Evolutionary conservation across 2,329 filamentous ascomycete genomes (phyloP).

Genomic region (Raffaelea deltoideospora): DNA sequence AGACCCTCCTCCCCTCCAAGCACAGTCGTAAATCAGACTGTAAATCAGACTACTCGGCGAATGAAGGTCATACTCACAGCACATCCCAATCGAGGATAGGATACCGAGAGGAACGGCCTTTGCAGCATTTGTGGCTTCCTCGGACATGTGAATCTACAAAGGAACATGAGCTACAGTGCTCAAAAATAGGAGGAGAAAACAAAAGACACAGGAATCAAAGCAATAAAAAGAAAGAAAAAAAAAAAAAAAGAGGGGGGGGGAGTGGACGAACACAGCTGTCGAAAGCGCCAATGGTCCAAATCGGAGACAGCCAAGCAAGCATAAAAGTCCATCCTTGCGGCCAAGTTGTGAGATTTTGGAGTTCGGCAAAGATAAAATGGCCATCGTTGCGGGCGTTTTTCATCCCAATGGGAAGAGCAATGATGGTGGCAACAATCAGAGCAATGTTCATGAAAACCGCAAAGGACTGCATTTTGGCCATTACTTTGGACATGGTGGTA

Average conservation of each 20-base stretch:
- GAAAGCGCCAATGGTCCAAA: slow-evolving; percentile 45
- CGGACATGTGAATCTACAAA: slow-evolving; percentile 24
- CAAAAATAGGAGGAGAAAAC: no score
- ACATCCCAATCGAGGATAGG: slow-evolving; percentile 38
- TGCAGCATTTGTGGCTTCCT: slow-evolving; percentile 45
- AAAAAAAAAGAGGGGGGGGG: not conserved
- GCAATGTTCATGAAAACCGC: slow-evolving; percentile 40
- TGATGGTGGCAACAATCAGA: slow-evolving; percentile 38
- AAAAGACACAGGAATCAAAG: no score
- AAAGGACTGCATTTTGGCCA: slow-evolving; percentile 42
- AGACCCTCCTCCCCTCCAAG: no score
- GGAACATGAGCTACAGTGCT: no score
- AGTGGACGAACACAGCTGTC: slow-evolving; percentile 35
- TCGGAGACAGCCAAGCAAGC: slow-evolving; percentile 43
- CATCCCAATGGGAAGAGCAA: slow-evolving; percentile 39
- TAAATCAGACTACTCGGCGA: no score
- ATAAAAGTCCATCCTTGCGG: slow-evolving; percentile 43
- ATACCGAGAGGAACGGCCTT: slow-evolving; percentile 37
- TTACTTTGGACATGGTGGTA: slow-evolving; percentile 34
- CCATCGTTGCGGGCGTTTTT: slow-evolving; percentile 22
- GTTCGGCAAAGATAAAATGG: slow-evolving; percentile 38
- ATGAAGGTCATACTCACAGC: slow-evolving; percentile 13
- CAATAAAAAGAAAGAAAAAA: not conserved
- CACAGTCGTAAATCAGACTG: not conserved
- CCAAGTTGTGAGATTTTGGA: slow-evolving; percentile 43